A percentile compares a stretch with the other conserved stretches of the same genome.
phyloP scores from a whole-genome alignment of 2,329 filamentous ascomycete species.

The Phialophora macrospora region DNA sequence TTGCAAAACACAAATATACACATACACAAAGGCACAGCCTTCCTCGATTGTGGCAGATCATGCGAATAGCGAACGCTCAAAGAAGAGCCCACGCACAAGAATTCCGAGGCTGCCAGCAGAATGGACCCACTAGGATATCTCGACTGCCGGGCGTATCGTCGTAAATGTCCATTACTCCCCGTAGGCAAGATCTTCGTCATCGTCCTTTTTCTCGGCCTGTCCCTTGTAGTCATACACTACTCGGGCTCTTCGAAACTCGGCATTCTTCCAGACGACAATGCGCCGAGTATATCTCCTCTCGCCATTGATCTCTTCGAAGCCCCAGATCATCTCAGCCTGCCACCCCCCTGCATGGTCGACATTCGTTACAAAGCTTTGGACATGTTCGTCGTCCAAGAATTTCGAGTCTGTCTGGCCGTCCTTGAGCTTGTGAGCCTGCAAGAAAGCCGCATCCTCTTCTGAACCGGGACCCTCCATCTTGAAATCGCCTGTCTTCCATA shows the following conservation, averaged over 20 bases:
- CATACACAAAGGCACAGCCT: background rate
- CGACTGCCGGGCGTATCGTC: background rate
- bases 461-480: constrained; percentile 48
- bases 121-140: background rate
- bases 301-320: constrained; percentile 52
- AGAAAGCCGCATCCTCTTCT: constrained; percentile 47
- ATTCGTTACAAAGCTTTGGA: constrained; percentile 59
- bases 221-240: constrained; percentile 50
- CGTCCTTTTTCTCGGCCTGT: constrained; percentile 26
- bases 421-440: constrained; percentile 49
- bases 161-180: constrained; percentile 28
- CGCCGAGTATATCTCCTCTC: constrained; percentile 51
- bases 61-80: background rate
- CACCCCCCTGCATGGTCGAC: constrained; percentile 49
- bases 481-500: constrained; percentile 44
- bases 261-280: constrained; percentile 48
- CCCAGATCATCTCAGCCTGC: constrained; percentile 59
- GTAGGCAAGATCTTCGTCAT: constrained; percentile 34
- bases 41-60: background rate
- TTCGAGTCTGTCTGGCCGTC: constrained; percentile 63
- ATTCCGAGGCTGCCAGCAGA: background rate
- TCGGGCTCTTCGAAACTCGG: constrained; percentile 45
- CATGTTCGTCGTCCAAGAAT: constrained; percentile 63
- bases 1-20: background rate
- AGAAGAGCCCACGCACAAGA: background rate